A percentile compares a stretch with the other conserved stretches of the same genome.
Evolutionary conservation across 345 rosid species (phyloP).

Genomic region (Acer negundo): DNA sequence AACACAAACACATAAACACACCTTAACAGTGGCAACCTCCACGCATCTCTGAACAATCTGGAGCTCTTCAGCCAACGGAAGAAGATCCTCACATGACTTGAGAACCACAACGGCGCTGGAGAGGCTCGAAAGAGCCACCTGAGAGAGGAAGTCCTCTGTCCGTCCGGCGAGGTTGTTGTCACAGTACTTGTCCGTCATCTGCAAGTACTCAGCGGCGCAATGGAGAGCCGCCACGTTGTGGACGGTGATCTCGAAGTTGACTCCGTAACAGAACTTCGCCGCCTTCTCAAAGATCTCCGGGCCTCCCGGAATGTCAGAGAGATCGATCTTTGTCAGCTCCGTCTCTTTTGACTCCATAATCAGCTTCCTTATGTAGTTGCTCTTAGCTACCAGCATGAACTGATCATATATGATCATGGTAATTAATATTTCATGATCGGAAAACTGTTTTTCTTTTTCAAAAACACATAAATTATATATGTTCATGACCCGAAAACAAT

Average conservation of each 20-base stretch:
- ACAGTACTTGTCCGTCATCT: slow-evolving; percentile 81
- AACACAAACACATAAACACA: slow-evolving; percentile 17
- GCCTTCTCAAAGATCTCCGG: slow-evolving; percentile 91
- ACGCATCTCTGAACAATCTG: slow-evolving; percentile 70
- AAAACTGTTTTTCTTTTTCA: too few relatives aligned
- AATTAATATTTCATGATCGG: not conserved
- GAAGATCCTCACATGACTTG: slow-evolving; percentile 78
- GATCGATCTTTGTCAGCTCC: slow-evolving; percentile 57
- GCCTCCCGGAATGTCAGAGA: slow-evolving; percentile 89
- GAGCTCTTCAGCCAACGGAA: slow-evolving; percentile 74
- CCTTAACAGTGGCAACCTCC: slow-evolving; percentile 65
- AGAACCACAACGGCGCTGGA: slow-evolving; percentile 84
- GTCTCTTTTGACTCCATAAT: slow-evolving; percentile 70
- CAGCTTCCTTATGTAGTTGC: slow-evolving; percentile 79
- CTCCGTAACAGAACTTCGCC: slow-evolving; percentile 91
- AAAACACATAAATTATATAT: too few relatives aligned
- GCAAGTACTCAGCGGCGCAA: slow-evolving; percentile 85
- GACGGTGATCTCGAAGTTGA: slow-evolving; percentile 93
- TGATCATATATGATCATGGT: slow-evolving; percentile 11
- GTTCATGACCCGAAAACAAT: not conserved
- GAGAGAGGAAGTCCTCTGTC: slow-evolving; percentile 82
- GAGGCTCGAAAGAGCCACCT: slow-evolving; percentile 81
- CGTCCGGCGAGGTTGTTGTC: slow-evolving; percentile 76
- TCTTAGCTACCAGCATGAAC: slow-evolving; percentile 93
- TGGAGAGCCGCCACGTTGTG: slow-evolving; percentile 90